These are phyloP conservation scores for Claviceps purpurea DNA, from an alignment of 2,329 filamentous ascomycete genomes.

Conservation along the genomic window DNA sequence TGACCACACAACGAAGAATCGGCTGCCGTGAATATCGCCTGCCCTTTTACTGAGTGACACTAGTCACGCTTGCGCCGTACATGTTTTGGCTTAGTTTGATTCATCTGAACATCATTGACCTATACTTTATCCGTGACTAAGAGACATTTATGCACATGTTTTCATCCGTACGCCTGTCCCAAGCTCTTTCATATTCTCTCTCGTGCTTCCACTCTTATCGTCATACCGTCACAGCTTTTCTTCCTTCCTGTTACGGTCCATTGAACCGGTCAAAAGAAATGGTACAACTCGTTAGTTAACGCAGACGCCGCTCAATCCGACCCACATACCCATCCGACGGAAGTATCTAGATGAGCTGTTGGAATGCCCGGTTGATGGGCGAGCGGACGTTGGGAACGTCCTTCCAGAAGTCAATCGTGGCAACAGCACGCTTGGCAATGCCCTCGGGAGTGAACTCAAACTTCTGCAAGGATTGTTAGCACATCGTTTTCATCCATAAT, in stretches of 20 bases:
- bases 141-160: slow-evolving; percentile 10
- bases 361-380: slow-evolving; percentile 92
- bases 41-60: too few relatives aligned
- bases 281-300: not conserved
- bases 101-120: not conserved
- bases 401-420: slow-evolving; percentile 97
- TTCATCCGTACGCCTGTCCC: slow-evolving; percentile 3
- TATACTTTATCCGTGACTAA: not conserved
- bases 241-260: slow-evolving; percentile 6
- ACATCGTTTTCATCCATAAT: not conserved
- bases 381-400: slow-evolving; percentile 79
- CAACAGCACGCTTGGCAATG: slow-evolving; percentile 83
- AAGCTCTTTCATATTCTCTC: slow-evolving; percentile 8
- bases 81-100: not conserved
- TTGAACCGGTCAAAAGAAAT: slow-evolving; percentile 3
- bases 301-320: not conserved
- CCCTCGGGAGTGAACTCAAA: slow-evolving; percentile 99
- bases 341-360: slow-evolving; percentile 71
- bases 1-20: too few relatives aligned
- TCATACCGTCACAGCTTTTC: slow-evolving; percentile 12
- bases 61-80: not conserved
- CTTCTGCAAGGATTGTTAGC: slow-evolving; percentile 51
- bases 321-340: not conserved
- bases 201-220: slow-evolving; percentile 14
- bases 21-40: too few relatives aligned